Evolutionary conservation across 345 rosid genomes (phyloP).

Genomic region (Acer campestre): DNA sequence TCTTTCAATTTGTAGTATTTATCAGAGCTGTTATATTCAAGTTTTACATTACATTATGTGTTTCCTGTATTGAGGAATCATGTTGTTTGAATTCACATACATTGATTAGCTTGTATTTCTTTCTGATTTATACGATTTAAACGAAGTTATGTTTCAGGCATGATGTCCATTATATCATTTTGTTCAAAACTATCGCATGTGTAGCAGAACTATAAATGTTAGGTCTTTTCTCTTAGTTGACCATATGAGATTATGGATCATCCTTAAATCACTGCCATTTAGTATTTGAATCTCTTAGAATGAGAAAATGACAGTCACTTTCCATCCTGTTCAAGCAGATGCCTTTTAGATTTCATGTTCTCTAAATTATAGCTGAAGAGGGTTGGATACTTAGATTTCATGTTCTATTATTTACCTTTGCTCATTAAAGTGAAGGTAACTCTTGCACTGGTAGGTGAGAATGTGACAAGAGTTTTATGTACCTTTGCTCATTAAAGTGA

Average conservation of each 20-base stretch:
- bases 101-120: conserved; percentile 7
- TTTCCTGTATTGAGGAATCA: conserved; percentile 26
- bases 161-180: neutral
- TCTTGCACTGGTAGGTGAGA: conserved; percentile 3
- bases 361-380: neutral
- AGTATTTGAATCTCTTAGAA: neutral
- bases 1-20: conserved; percentile 43
- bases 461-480: neutral
- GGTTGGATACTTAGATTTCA: neutral
- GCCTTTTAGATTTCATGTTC: neutral
- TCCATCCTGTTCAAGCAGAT: neutral
- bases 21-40: conserved; percentile 27
- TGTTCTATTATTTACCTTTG: too few relatives aligned
- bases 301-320: too few relatives aligned
- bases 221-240: neutral
- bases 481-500: neutral
- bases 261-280: conserved; percentile 2
- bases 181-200: neutral
- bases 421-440: neutral
- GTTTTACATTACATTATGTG: conserved; percentile 18
- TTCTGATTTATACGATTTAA: conserved; percentile 11
- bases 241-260: neutral
- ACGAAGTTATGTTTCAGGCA: neutral
- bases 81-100: conserved; percentile 19
- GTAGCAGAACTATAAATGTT: neutral